These are phyloP conservation scores for Penicillium hordei DNA, from an alignment of 2,329 filamentous ascomycete species.

Conservation along the genomic window DNA sequence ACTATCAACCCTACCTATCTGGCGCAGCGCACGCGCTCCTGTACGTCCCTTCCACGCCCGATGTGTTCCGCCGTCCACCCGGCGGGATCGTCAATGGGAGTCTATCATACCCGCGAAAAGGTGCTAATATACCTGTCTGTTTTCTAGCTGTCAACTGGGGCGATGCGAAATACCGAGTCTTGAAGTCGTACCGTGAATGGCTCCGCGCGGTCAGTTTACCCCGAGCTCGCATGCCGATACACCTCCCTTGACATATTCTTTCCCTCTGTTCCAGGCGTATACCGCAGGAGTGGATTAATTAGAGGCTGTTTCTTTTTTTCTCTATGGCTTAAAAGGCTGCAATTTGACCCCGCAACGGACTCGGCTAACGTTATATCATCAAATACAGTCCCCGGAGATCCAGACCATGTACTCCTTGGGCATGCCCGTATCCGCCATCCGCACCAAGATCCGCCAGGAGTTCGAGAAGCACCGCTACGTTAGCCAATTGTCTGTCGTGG, in stretches of 20 bases:
- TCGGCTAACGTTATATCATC: constrained; percentile 12
- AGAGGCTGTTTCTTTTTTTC: neutral
- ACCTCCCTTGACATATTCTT: constrained; percentile 7
- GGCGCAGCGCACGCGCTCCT: constrained; percentile 75
- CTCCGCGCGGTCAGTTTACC: constrained; percentile 78
- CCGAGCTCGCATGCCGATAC: constrained; percentile 10
- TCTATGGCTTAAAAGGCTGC: neutral
- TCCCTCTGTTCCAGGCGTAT: neutral
- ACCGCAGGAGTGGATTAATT: too few species aligned
- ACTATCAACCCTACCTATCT: constrained; percentile 92
- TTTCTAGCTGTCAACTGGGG: constrained; percentile 76
- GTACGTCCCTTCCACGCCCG: constrained; percentile 52
- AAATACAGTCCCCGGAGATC: constrained; percentile 81
- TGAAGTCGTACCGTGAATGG: constrained; percentile 92
- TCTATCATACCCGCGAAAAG: neutral
- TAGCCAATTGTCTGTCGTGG: constrained; percentile 81
- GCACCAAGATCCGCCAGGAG: constrained; percentile 92
- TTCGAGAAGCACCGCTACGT: constrained; percentile 96
- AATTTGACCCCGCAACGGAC: neutral
- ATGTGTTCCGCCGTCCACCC: constrained; percentile 21
- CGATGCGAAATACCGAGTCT: constrained; percentile 83
- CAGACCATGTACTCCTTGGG: constrained; percentile 96
- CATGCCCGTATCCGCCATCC: constrained; percentile 80
- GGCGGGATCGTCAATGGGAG: constrained; percentile 17
- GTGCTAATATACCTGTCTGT: constrained; percentile 27